Evolutionary conservation across 306 rosid species (phyloP).

Genomic region (Dicorynia guianensis): DNA sequence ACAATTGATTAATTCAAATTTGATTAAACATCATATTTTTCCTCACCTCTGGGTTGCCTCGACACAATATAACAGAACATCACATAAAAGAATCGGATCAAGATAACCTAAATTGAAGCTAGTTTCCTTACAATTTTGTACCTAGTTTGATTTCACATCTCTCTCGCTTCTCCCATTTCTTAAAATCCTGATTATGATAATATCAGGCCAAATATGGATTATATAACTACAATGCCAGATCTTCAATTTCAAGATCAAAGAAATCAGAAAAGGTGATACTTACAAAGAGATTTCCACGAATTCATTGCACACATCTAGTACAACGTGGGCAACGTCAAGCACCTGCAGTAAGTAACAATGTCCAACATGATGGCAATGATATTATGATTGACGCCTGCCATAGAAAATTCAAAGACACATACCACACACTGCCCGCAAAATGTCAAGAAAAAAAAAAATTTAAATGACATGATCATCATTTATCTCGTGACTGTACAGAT

Average conservation of each 20-base stretch:
- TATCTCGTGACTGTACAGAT: too few relatives aligned
- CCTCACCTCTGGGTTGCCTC: background rate
- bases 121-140: background rate
- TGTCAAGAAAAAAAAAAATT: background rate
- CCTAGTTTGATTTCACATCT: background rate
- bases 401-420: background rate
- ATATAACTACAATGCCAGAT: constrained; percentile 1
- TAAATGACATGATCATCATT: too few relatives aligned
- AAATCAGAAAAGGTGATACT: background rate
- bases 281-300: background rate
- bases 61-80: background rate
- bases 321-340: background rate
- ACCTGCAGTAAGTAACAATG: background rate
- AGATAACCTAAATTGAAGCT: background rate
- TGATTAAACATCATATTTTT: background rate
- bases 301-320: background rate
- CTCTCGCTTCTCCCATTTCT: background rate
- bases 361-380: background rate
- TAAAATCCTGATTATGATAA: background rate
- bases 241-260: background rate
- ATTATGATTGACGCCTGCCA: background rate
- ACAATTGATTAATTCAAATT: too few relatives aligned
- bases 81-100: constrained; percentile 6
- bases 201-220: constrained; percentile 12
- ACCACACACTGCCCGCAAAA: background rate